Percentiles rank a stretch among this genome's conserved stretches.
Evolutionary conservation across 768 basidiomycete species (phyloP).

Genomic region (Sutorius australiensis): DNA sequence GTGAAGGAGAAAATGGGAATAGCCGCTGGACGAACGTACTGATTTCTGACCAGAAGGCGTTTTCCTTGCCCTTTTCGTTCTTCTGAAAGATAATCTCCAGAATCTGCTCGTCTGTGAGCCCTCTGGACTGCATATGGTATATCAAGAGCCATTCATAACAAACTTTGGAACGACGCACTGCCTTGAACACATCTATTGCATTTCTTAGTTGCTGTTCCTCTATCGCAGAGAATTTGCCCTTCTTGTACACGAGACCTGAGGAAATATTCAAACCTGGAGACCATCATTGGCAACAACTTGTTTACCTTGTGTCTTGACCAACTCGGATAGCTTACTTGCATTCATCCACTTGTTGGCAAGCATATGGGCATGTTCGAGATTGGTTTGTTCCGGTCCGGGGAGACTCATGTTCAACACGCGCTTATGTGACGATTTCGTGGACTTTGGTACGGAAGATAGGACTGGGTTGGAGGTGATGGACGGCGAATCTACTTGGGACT

Average conservation of each 20-base stretch:
- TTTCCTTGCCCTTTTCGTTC: slow-evolving; percentile 55
- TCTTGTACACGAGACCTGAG: slow-evolving; percentile 79
- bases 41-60: slow-evolving; percentile 76
- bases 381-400: slow-evolving; percentile 39
- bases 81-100: slow-evolving; percentile 66
- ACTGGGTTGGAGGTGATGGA: slow-evolving; percentile 40
- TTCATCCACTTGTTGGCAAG: slow-evolving; percentile 80
- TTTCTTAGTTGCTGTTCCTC: slow-evolving; percentile 63
- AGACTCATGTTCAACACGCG: slow-evolving; percentile 43
- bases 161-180: slow-evolving; percentile 38
- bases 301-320: slow-evolving; percentile 66
- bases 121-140: slow-evolving; percentile 39
- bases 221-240: slow-evolving; percentile 80
- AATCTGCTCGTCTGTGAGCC: slow-evolving; percentile 53
- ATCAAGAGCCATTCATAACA: background rate
- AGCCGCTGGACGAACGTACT: slow-evolving; percentile 43
- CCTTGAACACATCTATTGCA: slow-evolving; percentile 62
- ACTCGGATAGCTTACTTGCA: slow-evolving; percentile 60
- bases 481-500: slow-evolving; percentile 40
- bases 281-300: background rate
- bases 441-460: slow-evolving; percentile 38
- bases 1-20: slow-evolving; percentile 4
- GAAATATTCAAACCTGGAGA: slow-evolving; percentile 1
- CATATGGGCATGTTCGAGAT: slow-evolving; percentile 59
- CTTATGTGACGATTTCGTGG: slow-evolving; percentile 34